Conservation (phyloP, 2,329 filamentous ascomycete genomes). For the Fusarium hainanense region DNA sequence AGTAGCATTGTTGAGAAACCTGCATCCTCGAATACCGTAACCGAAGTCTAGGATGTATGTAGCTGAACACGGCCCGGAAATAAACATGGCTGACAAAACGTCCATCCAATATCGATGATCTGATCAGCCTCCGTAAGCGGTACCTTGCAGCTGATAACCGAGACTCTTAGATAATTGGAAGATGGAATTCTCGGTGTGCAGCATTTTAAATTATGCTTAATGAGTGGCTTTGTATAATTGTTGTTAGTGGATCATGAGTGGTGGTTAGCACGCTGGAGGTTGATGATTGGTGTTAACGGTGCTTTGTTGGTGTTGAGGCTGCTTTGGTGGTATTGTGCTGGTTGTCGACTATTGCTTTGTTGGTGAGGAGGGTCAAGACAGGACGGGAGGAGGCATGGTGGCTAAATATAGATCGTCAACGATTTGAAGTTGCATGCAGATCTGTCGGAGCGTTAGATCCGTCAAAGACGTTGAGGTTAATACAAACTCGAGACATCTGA, state of each 20-base stretch:
- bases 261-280: background rate
- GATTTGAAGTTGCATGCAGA: background rate
- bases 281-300: background rate
- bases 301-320: background rate
- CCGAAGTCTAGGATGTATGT: background rate
- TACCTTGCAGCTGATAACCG: background rate
- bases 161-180: background rate
- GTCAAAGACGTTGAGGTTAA: background rate
- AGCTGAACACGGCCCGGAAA: background rate
- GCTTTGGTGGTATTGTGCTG: background rate
- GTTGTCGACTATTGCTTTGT: background rate
- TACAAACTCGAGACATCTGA: background rate
- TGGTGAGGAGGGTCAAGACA: background rate
- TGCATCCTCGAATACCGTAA: background rate
- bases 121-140: background rate
- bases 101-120: background rate
- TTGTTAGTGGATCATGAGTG: background rate
- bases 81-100: background rate
- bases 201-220: constrained; percentile 4
- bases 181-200: background rate
- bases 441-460: background rate
- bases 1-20: background rate
- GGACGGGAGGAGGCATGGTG: background rate
- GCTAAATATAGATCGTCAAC: background rate
- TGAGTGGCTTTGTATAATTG: background rate